phyloP scores from a whole-genome alignment of 768 basidiomycete genomes.

The Mrakia frigida region DNA sequence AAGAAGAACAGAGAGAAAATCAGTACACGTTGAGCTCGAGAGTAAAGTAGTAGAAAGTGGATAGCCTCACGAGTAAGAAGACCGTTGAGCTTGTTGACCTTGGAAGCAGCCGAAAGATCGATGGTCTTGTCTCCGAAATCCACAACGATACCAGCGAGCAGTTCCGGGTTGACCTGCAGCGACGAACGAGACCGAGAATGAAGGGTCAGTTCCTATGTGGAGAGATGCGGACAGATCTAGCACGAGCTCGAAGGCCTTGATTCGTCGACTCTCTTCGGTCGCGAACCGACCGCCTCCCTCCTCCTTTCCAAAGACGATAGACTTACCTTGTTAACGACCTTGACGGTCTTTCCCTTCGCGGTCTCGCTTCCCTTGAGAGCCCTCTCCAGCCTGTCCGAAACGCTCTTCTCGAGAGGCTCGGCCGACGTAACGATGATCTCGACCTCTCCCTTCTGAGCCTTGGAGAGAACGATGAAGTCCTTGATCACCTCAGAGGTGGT shows the following conservation, averaged over 20 bases:
- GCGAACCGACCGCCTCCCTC: not conserved
- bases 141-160: conserved; percentile 86
- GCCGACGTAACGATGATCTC: conserved; percentile 89
- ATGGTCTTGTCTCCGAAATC: conserved; percentile 99
- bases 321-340: conserved; percentile 82
- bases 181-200: conserved; percentile 25
- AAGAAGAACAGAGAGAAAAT: not conserved
- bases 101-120: conserved; percentile 87
- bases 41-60: too few species aligned
- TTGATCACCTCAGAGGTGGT: conserved; percentile 81
- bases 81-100: conserved; percentile 90
- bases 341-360: conserved; percentile 82
- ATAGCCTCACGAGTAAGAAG: conserved; percentile 68
- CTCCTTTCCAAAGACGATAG: not conserved
- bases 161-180: conserved; percentile 75
- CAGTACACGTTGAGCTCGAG: not conserved
- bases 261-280: not conserved
- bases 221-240: not conserved
- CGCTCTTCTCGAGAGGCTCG: conserved; percentile 67
- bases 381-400: conserved; percentile 71
- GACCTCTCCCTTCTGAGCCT: conserved; percentile 86
- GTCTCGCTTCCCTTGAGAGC: conserved; percentile 78
- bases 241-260: not conserved
- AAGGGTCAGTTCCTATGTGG: not conserved
- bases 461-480: conserved; percentile 83